Base-by-base conservation (phyloP, 768 basidiomycete genomes). In the Erythrobasidium yunnanense region DNA sequence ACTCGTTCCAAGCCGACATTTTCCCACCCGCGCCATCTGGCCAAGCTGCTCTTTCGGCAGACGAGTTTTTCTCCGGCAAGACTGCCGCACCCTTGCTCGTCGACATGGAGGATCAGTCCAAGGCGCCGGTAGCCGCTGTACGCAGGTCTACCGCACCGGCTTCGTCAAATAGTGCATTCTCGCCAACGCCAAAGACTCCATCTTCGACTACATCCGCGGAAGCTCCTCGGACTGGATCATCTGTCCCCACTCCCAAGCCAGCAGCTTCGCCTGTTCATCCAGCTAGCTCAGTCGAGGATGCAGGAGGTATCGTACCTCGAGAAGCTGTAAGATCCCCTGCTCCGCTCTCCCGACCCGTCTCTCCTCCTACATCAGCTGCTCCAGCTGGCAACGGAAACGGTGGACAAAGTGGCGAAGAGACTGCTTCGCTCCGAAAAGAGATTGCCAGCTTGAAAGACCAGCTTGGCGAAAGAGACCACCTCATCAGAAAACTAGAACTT, bases 1-100 rank as follows among this genome's bases (percentile, higher is more conserved):
- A 97, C 66, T 84, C 85, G 3, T 97, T 96, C 88, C 93, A 97
- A 77, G 85, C 90, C 15, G 93, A 96, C 76, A 93, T 97, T 76
- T 97, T 84, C 81, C 93, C 95, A 3, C 88, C 89, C 7, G 93
- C 90, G 0, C 84, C 84, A 0, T 88, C 90, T 3, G 76, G 81
- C 63, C 87, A 92, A 72, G 83, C 90, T 17, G 83, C 88, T 4
- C 81, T 92, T 52, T 80, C 83, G 20, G 87, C 92, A 7, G 80
- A 83, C 67, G 90, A 95, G 71, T 96, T 88, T 79, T 90, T 96
- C 78, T 62, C 53, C 13, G 90, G 91, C 52, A 93, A 92, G 78
- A 81, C 80, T 11, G 83, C 85, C 1, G 77, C 84, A n/a, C 81
- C 84, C 8, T 88, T 90, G 67, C 79, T 91, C 23, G 82, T 95